phyloP scores from a whole-genome alignment of 2,329 filamentous ascomycete genomes.

The Capronia coronata region DNA sequence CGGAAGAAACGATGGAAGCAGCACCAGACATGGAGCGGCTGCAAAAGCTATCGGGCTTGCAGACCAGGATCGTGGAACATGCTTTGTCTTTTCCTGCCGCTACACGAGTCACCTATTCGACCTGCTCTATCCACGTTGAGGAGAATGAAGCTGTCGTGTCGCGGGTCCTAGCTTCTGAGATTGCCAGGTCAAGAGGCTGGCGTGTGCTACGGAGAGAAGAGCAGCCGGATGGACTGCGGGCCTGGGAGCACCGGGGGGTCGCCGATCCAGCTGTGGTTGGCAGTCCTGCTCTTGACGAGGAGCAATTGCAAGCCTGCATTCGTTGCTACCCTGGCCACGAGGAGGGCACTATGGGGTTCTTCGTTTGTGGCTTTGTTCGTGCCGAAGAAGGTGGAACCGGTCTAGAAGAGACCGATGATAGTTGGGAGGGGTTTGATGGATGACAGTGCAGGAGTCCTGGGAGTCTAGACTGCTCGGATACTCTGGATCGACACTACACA shows the following conservation, averaged over 20 bases:
- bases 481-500: too few relatives aligned
- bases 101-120: constrained; percentile 77
- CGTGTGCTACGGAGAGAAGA: constrained; percentile 62
- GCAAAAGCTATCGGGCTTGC: constrained; percentile 69
- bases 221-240: constrained; percentile 68
- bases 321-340: constrained; percentile 74
- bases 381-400: constrained; percentile 2
- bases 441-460: too few relatives aligned
- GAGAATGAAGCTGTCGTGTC: constrained; percentile 87
- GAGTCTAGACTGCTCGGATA: too few relatives aligned
- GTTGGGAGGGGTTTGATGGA: constrained; percentile 40
- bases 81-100: constrained; percentile 76
- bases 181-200: constrained; percentile 67
- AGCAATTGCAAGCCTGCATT: constrained; percentile 64
- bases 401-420: constrained; percentile 31
- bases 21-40: constrained; percentile 55
- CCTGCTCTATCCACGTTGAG: constrained; percentile 77
- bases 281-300: constrained; percentile 33
- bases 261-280: constrained; percentile 26
- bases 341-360: constrained; percentile 88
- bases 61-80: constrained; percentile 73
- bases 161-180: constrained; percentile 59
- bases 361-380: constrained; percentile 80
- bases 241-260: constrained; percentile 65
- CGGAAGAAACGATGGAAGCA: constrained; percentile 44